These are phyloP conservation scores for Calonectria multiphialidica DNA, from an alignment of 2,329 filamentous ascomycete species.

Conservation along the genomic window DNA sequence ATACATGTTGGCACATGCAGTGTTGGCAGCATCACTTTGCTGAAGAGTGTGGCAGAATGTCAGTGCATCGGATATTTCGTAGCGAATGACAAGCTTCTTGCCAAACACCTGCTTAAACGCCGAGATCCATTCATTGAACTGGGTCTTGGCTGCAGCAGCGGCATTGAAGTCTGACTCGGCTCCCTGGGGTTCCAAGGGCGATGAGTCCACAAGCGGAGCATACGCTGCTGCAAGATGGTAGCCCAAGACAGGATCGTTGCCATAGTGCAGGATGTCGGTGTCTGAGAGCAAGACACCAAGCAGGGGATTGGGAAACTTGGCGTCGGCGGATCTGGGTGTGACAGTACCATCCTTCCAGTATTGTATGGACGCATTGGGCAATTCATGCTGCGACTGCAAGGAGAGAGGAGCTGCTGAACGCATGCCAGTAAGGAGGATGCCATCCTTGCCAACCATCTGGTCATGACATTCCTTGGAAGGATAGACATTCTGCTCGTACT, in stretches of 20 bases:
- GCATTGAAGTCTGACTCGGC: slow-evolving; percentile 35
- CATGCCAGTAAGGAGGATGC: slow-evolving; percentile 43
- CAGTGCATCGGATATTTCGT: slow-evolving; percentile 61
- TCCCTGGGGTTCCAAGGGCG: slow-evolving; percentile 50
- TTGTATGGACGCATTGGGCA: slow-evolving; percentile 39
- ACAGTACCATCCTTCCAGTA: slow-evolving; percentile 53
- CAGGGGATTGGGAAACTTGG: slow-evolving; percentile 58
- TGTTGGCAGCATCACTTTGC: slow-evolving; percentile 43
- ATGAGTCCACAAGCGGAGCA: slow-evolving; percentile 51
- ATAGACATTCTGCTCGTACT: slow-evolving; percentile 33
- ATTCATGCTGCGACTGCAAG: slow-evolving; percentile 36
- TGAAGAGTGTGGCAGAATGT: slow-evolving; percentile 66
- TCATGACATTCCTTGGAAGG: slow-evolving; percentile 31
- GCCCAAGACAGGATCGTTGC: slow-evolving; percentile 63
- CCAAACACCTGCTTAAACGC: slow-evolving; percentile 51
- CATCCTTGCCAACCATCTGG: slow-evolving; percentile 33
- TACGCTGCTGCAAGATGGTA: slow-evolving; percentile 68
- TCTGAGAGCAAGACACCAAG: slow-evolving; percentile 52
- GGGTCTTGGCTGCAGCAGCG: slow-evolving; percentile 51
- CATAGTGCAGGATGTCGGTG: slow-evolving; percentile 58
- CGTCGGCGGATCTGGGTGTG: slow-evolving; percentile 28
- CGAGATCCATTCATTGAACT: slow-evolving; percentile 61
- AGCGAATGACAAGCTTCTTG: slow-evolving; percentile 55
- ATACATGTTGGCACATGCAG: slow-evolving; percentile 55
- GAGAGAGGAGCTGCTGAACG: slow-evolving; percentile 55